These are phyloP conservation scores for Fusarium nygamai DNA, from an alignment of 2,329 filamentous ascomycete species.

Conservation along the genomic window DNA sequence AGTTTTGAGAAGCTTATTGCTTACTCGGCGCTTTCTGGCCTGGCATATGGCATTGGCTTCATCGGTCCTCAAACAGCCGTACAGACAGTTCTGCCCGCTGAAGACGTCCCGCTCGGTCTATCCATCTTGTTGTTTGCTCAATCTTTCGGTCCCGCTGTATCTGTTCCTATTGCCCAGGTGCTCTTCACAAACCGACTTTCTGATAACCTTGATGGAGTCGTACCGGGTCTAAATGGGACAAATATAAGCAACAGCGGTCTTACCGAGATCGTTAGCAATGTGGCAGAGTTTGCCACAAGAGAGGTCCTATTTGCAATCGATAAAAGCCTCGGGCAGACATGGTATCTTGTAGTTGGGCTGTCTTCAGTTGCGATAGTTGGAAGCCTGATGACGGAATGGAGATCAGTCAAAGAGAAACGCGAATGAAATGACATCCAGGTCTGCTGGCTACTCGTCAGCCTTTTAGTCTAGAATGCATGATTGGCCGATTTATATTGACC, in stretches of 20 bases:
- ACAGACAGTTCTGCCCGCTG: neutral
- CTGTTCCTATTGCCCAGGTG: constrained; percentile 25
- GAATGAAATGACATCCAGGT: neutral
- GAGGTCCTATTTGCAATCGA: neutral
- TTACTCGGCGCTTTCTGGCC: constrained; percentile 4
- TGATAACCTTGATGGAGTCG: neutral
- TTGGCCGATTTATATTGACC: accelerated
- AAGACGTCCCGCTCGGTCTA: constrained; percentile 27
- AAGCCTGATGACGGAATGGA: constrained; percentile 17
- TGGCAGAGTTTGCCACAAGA: neutral
- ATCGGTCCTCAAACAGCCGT: constrained; percentile 21
- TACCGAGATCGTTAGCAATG: neutral
- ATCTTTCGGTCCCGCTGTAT: constrained; percentile 30
- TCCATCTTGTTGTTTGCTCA: constrained; percentile 39
- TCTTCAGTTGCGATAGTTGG: constrained; percentile 16
- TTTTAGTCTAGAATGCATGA: accelerated
- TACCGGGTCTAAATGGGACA: neutral
- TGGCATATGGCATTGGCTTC: constrained; percentile 25
- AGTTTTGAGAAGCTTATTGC: constrained; percentile 1
- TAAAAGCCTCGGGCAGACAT: constrained; percentile 14
- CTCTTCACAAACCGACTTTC: constrained; percentile 31
- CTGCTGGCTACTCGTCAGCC: neutral
- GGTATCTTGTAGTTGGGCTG: constrained; percentile 16
- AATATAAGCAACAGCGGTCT: constrained; percentile 6
- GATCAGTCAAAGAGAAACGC: constrained; percentile 12